Evolutionary conservation across 2,329 filamentous ascomycete species (phyloP), one percentile per base, ranked within the genome.

Genomic region (Alternaria ventricosa): DNA sequence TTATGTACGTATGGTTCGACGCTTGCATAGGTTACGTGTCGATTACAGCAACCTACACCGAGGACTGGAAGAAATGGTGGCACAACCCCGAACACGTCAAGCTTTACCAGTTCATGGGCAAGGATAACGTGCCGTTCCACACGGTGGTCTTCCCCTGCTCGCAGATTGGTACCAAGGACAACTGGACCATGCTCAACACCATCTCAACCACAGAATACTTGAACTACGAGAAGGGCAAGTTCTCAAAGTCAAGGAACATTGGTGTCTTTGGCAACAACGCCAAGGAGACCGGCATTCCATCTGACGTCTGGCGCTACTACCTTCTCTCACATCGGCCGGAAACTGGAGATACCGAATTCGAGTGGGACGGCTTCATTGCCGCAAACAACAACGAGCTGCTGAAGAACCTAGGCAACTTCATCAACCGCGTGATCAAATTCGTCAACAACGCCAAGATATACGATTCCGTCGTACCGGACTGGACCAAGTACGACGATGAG

Each of bases 11-110:
- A 64, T 92, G 91, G 93, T 93, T 97, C 77, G 93, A 97, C 78
- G 93, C 93, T 58, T 96, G 92, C 80, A 96, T 97, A 75, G 94
- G 94, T 20, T 97, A 97, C 78, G 90, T 94, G n/a, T 97, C 93
- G 2, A 97, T 97, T 71, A 97, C 94, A 2, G 93, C 92, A 68
- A 94, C 89, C 72, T 97, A 97, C 80, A 97, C 94, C 6, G 87
- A 89, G 47, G 86, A 96, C 66, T 97, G 94, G 94, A 90, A 97
- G 83, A 87, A 92, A 76, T 97, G 94, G 94, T 97, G 94, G 94
- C 90, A 91, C 76, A 91, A 96, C 79, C 93, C 93, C 0, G 90
- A 97, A 47, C 86, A 97, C 33, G 94, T 97, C 51, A 88, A 91
- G 76, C 87, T 97, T 12, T 97, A 96, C 80, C 94, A 97, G 47